phyloP scores from a whole-genome alignment of 1,284 basidiomycete genomes.

The Marasmius tenuissimus region DNA sequence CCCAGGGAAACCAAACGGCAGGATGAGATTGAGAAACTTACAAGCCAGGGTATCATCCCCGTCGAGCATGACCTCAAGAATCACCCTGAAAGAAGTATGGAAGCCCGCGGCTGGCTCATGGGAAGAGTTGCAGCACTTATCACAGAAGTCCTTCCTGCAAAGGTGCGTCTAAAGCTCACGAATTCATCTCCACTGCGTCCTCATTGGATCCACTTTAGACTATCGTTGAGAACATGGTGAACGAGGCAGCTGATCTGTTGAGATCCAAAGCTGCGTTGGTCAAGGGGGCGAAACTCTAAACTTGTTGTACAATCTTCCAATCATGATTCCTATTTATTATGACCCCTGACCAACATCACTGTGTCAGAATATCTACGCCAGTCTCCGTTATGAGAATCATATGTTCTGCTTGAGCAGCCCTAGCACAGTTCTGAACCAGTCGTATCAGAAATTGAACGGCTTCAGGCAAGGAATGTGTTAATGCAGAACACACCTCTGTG shows the following conservation, averaged over 20 bases:
- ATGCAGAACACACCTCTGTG: conserved; percentile 57
- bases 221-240: conserved; percentile 72
- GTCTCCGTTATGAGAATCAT: conserved; percentile 81
- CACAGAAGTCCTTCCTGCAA: conserved; percentile 60
- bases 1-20: conserved; percentile 65
- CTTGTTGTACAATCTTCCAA: not conserved
- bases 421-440: conserved; percentile 57
- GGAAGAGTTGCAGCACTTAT: conserved; percentile 37
- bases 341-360: conserved; percentile 12
- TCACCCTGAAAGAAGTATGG: conserved; percentile 68
- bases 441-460: not conserved
- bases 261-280: conserved; percentile 37
- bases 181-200: not conserved
- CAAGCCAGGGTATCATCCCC: conserved; percentile 77
- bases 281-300: conserved; percentile 24
- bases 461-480: not conserved
- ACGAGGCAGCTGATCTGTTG: conserved; percentile 47
- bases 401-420: conserved; percentile 85
- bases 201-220: conserved; percentile 8
- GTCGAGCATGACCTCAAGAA: conserved; percentile 67
- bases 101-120: conserved; percentile 17
- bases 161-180: conserved; percentile 24
- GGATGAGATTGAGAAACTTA: conserved; percentile 75
- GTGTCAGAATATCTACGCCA: conserved; percentile 67
- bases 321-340: not conserved